phyloP scores from a whole-genome alignment of 768 basidiomycete genomes.

The Lentinus brumalis region DNA sequence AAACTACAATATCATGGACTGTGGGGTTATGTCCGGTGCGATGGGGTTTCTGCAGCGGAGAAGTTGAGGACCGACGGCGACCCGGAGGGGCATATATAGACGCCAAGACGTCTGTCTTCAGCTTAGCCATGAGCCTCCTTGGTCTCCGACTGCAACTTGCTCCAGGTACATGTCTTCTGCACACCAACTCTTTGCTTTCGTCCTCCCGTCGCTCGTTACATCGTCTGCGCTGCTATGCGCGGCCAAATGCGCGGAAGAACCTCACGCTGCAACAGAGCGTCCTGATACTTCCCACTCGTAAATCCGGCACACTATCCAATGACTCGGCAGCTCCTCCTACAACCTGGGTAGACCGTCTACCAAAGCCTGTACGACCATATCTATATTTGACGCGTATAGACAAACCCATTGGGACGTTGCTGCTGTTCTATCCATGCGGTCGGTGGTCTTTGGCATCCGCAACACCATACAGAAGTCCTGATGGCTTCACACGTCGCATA shows the following conservation, averaged over 20 bases:
- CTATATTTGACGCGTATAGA: constrained; percentile 85
- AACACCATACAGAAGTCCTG: background rate
- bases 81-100: background rate
- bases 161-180: background rate
- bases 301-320: constrained; percentile 16
- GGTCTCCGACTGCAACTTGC: background rate
- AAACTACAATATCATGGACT: too few species aligned
- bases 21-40: too few species aligned
- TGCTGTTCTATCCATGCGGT: constrained; percentile 96
- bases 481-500: background rate
- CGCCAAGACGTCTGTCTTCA: background rate
- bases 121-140: constrained; percentile 6
- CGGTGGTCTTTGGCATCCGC: constrained; percentile 31
- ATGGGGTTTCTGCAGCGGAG: too few species aligned
- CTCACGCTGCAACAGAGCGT: constrained; percentile 2
- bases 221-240: constrained; percentile 2
- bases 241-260: background rate
- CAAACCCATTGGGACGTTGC: constrained; percentile 92
- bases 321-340: constrained; percentile 23
- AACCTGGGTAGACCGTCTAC: constrained; percentile 72
- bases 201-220: background rate
- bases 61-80: too few species aligned
- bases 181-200: background rate
- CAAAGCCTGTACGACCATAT: constrained; percentile 69
- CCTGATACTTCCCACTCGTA: background rate